Conservation (phyloP, 352 stramenopile genomes). For the Phytophthora multivora region DNA sequence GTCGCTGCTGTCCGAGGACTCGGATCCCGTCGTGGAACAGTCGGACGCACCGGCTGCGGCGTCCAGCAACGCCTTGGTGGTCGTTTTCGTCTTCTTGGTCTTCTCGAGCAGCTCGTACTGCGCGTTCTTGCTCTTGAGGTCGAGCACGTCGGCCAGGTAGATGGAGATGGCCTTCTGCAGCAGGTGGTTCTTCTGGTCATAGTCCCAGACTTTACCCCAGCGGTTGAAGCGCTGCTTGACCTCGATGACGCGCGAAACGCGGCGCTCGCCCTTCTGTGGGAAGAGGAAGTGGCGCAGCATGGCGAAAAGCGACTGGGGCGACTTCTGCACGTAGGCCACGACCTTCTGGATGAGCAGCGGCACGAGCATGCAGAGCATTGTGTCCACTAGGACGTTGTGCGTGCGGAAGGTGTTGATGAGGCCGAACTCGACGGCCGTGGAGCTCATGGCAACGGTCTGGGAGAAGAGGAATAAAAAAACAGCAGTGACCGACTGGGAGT, state of each 20-base stretch:
- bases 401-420: constrained; percentile 64
- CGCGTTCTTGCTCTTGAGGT: constrained; percentile 43
- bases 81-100: constrained; percentile 25
- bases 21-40: constrained; percentile 29
- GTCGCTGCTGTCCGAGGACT: constrained; percentile 28
- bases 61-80: constrained; percentile 9
- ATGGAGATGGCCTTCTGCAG: constrained; percentile 61
- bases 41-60: constrained; percentile 16
- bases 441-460: constrained; percentile 28
- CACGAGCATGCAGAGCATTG: constrained; percentile 63
- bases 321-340: constrained; percentile 33
- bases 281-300: constrained; percentile 24
- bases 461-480: too few species aligned
- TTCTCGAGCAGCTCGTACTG: constrained; percentile 60
- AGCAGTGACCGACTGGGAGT: constrained; percentile 6
- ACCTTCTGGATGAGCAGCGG: constrained; percentile 55
- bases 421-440: constrained; percentile 49
- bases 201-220: constrained; percentile 44
- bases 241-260: constrained; percentile 42
- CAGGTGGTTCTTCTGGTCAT: constrained; percentile 52
- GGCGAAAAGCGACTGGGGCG: constrained; percentile 21
- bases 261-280: constrained; percentile 9
- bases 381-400: constrained; percentile 53
- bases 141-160: constrained; percentile 46
- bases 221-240: constrained; percentile 45